Evolutionary conservation across 1,284 basidiomycete species (phyloP).

Genomic region (Tilletia indica): DNA sequence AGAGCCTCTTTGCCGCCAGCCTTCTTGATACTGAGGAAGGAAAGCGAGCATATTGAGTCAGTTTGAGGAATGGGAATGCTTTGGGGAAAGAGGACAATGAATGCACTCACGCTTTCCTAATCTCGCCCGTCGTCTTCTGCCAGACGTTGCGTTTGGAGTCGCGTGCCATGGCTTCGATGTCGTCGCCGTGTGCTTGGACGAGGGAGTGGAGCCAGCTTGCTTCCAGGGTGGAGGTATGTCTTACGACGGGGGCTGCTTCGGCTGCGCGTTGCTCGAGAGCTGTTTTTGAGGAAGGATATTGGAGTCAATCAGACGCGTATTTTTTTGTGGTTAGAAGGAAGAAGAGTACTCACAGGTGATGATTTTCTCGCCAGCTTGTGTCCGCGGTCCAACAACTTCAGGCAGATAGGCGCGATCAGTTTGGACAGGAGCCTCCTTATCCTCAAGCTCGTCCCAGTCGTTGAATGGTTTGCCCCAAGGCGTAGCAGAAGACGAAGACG

Average conservation of each 20-base stretch:
- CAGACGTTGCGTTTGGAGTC: slow-evolving; percentile 77
- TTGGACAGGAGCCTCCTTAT: slow-evolving; percentile 19
- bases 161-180: slow-evolving; percentile 73
- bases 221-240: slow-evolving; percentile 73
- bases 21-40: slow-evolving; percentile 29
- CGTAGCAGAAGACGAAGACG: slow-evolving; percentile 25
- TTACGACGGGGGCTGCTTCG: slow-evolving; percentile 60
- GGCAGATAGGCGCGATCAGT: background rate
- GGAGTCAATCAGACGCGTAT: background rate
- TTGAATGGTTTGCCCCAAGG: slow-evolving; percentile 54
- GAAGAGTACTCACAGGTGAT: background rate
- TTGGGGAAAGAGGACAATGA: background rate
- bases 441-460: slow-evolving; percentile 21
- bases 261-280: slow-evolving; percentile 61
- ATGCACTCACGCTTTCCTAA: slow-evolving; percentile 60
- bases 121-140: slow-evolving; percentile 82
- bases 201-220: slow-evolving; percentile 68
- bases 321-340: background rate
- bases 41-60: background rate
- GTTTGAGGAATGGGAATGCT: background rate
- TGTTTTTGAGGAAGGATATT: slow-evolving; percentile 32
- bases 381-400: background rate
- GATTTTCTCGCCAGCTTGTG: background rate
- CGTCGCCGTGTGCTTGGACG: slow-evolving; percentile 70
- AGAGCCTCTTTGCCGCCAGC: slow-evolving; percentile 36